Evolutionary conservation across 1,284 basidiomycete genomes (phyloP), one percentile per base, ranked within the genome.

Genomic region (Rhodotorula glutinis): DNA sequence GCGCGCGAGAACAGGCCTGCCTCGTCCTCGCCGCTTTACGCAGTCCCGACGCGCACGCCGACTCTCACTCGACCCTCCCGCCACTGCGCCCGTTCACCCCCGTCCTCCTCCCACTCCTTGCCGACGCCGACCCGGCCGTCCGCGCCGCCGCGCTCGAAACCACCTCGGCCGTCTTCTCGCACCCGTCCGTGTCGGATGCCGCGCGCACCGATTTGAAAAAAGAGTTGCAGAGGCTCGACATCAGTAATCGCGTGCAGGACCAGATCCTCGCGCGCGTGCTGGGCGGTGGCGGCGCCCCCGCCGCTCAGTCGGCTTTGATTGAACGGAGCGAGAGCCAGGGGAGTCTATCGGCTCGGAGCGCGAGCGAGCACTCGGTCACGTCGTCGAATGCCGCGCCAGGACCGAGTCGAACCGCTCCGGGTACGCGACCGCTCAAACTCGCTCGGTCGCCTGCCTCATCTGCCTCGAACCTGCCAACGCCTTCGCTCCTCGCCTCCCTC

Each of bases 151-250:
- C 95, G 1, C 85, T 88, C 59, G 82, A 85, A 74, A 88, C 91
- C 0, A 84, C 93, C 56, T 84, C 96, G 21, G 86, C 88, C 67
- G 83, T 98, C 53, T 93, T 97, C 76, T 87, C 90, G 0, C 88
- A 88, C 17, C 85, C 90, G 1, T 84, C 85, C 1, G 89, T 91
- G 11, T 87, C 88, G 0, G 87, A 94, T 73, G 87, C 87, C 13
- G 95, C 94, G 4, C 87, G 91, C 57, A 85, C 91, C 1, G 94
- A 98, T 77, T 82, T 98, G 61, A 97, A 97, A 82, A 93, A 91
- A 77, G 90, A 93, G 77, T 84, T 98, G 82, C 79, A 85, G 3
- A 90, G 88, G 77, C 89, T 89, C 78, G 85, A 84, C 57, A 89
- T 95, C 44, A 85, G 92, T 54, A 96, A 95, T 79, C 86, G 87